phyloP scores from a whole-genome alignment of 306 rosid species.

The Casuarina cunninghamiana region DNA sequence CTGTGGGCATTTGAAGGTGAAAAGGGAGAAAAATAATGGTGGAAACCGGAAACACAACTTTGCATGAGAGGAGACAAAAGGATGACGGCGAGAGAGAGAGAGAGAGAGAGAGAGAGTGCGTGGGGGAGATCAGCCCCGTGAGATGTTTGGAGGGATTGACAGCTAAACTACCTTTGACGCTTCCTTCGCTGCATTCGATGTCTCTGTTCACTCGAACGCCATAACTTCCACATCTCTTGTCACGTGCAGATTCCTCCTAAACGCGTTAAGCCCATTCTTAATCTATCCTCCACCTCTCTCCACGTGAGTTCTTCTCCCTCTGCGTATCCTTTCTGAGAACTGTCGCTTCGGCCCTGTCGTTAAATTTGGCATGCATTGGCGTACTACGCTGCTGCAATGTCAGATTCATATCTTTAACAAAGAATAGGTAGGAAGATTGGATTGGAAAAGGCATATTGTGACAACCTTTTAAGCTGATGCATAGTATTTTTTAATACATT shows the following conservation, averaged over 20 bases:
- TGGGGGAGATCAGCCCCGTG: conserved; percentile 45
- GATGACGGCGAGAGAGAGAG: conserved; percentile 5
- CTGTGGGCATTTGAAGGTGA: background rate
- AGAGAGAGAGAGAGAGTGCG: background rate
- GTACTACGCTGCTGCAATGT: too few species aligned
- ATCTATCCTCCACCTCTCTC: conserved; percentile 6
- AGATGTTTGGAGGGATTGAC: conserved; percentile 73
- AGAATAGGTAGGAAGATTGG: too few species aligned
- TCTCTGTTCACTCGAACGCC: conserved; percentile 10
- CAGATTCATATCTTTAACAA: too few species aligned
- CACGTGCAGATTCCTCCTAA: conserved; percentile 61
- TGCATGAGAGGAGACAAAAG: conserved; percentile 7
- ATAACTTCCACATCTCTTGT: conserved; percentile 26
- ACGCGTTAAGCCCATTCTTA: conserved; percentile 25
- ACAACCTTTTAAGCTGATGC: too few species aligned
- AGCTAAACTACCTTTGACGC: conserved; percentile 76
- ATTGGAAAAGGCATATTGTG: too few species aligned
- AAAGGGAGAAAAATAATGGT: conserved; percentile 8
- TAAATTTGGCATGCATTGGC: background rate
- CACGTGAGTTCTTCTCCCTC: conserved; percentile 24
- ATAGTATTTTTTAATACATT: too few species aligned
- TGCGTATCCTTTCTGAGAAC: too few species aligned
- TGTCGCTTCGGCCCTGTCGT: background rate
- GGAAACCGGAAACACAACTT: background rate
- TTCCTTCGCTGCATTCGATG: conserved; percentile 56